These are phyloP conservation scores for Fraxinus angustifolia DNA, from an alignment of 305 asterid species.

Conservation along the genomic window DNA sequence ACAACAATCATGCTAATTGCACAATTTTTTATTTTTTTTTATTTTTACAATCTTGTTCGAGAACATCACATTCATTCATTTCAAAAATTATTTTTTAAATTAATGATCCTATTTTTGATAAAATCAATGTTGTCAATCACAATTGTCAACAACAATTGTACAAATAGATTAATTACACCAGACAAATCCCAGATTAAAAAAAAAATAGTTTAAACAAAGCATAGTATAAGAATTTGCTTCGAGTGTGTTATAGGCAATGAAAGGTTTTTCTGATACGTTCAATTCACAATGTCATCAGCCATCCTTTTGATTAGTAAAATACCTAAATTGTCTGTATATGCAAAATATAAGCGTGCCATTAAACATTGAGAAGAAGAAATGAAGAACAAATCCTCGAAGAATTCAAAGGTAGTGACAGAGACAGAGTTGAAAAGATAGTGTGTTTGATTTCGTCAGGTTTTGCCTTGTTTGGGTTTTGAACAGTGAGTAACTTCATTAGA, in stretches of 20 bases:
- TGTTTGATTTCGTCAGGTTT: neutral
- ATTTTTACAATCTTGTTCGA: too few relatives aligned
- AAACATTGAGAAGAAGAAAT: neutral
- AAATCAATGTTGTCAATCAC: too few relatives aligned
- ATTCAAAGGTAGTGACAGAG: neutral
- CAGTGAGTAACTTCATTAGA: neutral
- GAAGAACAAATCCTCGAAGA: neutral
- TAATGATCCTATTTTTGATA: too few relatives aligned
- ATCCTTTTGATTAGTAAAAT: neutral
- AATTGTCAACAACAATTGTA: too few relatives aligned
- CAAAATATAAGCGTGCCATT: too few relatives aligned
- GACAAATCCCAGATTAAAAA: neutral
- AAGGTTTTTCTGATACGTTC: slow-evolving; percentile 13
- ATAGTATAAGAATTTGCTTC: neutral
- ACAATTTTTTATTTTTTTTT: too few relatives aligned
- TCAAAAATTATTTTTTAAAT: too few relatives aligned
- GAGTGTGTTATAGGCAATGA: neutral
- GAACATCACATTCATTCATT: too few relatives aligned
- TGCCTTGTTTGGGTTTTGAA: neutral
- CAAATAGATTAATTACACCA: neutral
- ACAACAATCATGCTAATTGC: too few relatives aligned
- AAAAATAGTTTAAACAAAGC: neutral
- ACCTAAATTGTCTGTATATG: neutral
- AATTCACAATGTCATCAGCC: slow-evolving; percentile 34
- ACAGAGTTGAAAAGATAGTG: neutral